Percentiles rank a stretch among this genome's conserved stretches.
phyloP scores from a whole-genome alignment of 2,329 filamentous ascomycete genomes.

The Aspergillus sojae region DNA sequence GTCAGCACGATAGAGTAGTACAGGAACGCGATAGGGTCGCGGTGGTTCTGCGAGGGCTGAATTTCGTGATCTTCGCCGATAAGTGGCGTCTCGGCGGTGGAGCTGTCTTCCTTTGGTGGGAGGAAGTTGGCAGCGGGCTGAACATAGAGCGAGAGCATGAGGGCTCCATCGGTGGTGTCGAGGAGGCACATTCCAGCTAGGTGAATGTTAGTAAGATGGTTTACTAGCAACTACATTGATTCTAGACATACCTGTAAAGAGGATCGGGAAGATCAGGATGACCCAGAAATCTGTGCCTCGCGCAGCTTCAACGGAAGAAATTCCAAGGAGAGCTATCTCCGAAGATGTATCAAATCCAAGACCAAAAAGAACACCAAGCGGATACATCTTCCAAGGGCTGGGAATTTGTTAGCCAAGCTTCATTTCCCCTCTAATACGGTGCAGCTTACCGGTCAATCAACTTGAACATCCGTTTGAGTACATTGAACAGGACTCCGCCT shows the following conservation, averaged over 20 bases:
- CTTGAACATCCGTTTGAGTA: constrained; percentile 76
- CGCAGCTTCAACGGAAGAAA: constrained; percentile 82
- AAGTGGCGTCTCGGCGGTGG: constrained; percentile 19
- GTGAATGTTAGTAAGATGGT: background rate
- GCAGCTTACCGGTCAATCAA: constrained; percentile 58
- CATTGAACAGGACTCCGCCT: constrained; percentile 70
- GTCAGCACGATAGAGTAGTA: constrained; percentile 94
- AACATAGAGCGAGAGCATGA: constrained; percentile 95
- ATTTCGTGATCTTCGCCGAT: constrained; percentile 21
- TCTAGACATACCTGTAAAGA: constrained; percentile 72
- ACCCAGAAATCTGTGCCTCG: constrained; percentile 90
- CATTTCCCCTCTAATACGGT: background rate
- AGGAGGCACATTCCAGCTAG: constrained; percentile 89
- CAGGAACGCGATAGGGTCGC: constrained; percentile 84
- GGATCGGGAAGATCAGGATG: constrained; percentile 84
- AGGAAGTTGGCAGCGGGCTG: constrained; percentile 48
- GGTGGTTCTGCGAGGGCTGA: constrained; percentile 49
- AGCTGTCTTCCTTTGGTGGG: constrained; percentile 28
- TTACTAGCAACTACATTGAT: background rate
- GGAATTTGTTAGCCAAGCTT: background rate
- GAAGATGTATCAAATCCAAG: constrained; percentile 95
- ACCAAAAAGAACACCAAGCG: constrained; percentile 83
- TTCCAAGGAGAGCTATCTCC: constrained; percentile 88
- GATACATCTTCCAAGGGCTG: constrained; percentile 88
- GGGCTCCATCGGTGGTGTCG: constrained; percentile 87